Base-by-base conservation (phyloP, 2,329 filamentous ascomycete genomes). In the Aspergillus puulaauensis region DNA sequence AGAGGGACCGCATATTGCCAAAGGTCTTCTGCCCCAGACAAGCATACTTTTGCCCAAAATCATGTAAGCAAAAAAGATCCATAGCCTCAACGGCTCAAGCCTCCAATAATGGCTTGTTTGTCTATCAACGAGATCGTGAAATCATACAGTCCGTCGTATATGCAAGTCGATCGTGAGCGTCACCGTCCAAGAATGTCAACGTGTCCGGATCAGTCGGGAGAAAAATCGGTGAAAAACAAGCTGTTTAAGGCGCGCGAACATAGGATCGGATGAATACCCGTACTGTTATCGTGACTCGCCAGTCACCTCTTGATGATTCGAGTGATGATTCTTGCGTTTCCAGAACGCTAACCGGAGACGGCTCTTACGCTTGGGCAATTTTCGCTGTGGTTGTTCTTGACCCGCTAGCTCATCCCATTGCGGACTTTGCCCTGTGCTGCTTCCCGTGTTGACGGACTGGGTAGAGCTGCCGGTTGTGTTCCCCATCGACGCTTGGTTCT, bases 281-380 rank as follows among this genome's bases (percentile, higher is more conserved):
- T 31, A 31, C 9, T 31, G 15, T 27, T 35, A 51, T 71, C 65
- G 73, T n/a, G 65, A 68, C 54, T 72, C 71, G 37, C 70, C 70
- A 24, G 67, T 67, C 40, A 73, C 62, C 52, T 73, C 70, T 17
- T 68, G 66, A 24, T 70, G 67, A 51, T 70, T 64, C 31, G 57
- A 61, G 58, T 63, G 64, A 52, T 73, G 67, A 23, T 64, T 64
- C 53, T 70, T 70, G 46, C 74, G 73, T 53, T 72, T 73, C 75
- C 75, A 77, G 47, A 77, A 77, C 33, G 75, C 75, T 54, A 77
- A 65, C 40, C 75, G 71, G 44, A 77, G 66, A 14, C 75, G 71
- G 55, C 75, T 77, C 47, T 70, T 67, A 17, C 70, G 69, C 57
- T 75, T 76, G 14, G 70, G 69, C 43, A 76, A 63, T 51, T 64